Evolutionary conservation across 441 rosid species (phyloP).

Genomic region (Capsella rubella): DNA sequence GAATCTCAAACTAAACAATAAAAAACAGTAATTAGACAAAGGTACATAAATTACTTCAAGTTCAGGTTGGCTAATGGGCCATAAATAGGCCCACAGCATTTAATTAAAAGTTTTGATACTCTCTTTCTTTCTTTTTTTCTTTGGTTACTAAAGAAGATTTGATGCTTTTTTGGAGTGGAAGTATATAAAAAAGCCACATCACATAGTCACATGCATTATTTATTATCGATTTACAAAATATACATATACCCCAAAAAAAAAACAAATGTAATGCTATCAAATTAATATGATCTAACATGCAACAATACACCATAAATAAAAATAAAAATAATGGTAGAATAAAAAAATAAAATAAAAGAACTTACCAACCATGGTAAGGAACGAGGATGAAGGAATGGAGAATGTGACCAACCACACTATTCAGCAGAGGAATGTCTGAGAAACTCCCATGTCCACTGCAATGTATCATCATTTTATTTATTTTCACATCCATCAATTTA

Average conservation of each 20-base stretch:
- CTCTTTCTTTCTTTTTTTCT: neutral
- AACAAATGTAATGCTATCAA: neutral
- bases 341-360: neutral
- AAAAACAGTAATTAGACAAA: neutral
- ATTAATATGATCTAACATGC: conserved; percentile 8
- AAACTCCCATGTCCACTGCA: conserved; percentile 94
- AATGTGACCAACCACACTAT: conserved; percentile 79
- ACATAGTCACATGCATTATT: conserved; percentile 38
- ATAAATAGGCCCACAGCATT: conserved; percentile 35
- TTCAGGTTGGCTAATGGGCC: conserved; percentile 20
- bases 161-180: conserved; percentile 26
- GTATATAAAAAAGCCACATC: conserved; percentile 14
- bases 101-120: conserved; percentile 14
- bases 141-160: conserved; percentile 21
- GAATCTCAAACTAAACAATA: neutral
- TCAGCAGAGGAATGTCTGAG: conserved; percentile 69
- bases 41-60: neutral
- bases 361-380: conserved; percentile 96
- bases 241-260: neutral
- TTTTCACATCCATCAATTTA: no score
- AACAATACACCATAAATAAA: conserved; percentile 3
- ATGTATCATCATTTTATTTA: conserved; percentile 38
- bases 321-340: neutral
- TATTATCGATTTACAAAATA: neutral
- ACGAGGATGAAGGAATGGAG: conserved; percentile 91